A percentile compares a stretch with the other conserved stretches of the same genome.
Conservation (phyloP, 2,329 filamentous ascomycete genomes). For the Trichoderma polysporum region DNA sequence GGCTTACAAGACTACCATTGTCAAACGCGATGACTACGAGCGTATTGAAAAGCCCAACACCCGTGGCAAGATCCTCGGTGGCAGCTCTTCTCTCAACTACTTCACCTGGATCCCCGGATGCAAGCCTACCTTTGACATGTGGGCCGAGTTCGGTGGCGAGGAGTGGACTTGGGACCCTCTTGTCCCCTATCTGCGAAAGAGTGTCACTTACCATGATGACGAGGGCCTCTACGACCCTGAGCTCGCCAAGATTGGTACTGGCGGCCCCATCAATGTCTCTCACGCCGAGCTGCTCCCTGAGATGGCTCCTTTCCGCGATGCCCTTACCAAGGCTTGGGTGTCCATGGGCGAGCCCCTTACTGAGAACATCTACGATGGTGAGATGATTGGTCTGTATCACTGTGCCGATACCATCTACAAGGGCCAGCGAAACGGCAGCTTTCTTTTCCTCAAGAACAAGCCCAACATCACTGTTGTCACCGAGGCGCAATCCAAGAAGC, state of each 20-base stretch:
- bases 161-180: constrained; percentile 58
- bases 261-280: constrained; percentile 53
- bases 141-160: constrained; percentile 71
- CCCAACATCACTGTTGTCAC: constrained; percentile 54
- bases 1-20: constrained; percentile 61
- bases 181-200: constrained; percentile 54
- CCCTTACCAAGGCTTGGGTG: constrained; percentile 52
- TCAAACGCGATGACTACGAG: constrained; percentile 58
- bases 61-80: constrained; percentile 58
- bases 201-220: constrained; percentile 59
- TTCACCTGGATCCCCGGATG: constrained; percentile 63
- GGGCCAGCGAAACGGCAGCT: constrained; percentile 53
- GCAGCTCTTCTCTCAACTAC: constrained; percentile 60
- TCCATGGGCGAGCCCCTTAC: constrained; percentile 50
- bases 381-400: constrained; percentile 53
- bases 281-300: constrained; percentile 56
- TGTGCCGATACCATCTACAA: constrained; percentile 58
- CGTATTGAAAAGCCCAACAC: constrained; percentile 64
- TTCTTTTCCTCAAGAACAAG: constrained; percentile 51
- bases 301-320: constrained; percentile 50
- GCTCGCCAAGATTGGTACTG: constrained; percentile 50
- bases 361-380: constrained; percentile 57
- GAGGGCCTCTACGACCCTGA: constrained; percentile 43
- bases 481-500: constrained; percentile 49
- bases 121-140: constrained; percentile 61